These are phyloP conservation scores for Naganishia liquefaciens DNA, from an alignment of 1,284 basidiomycete genomes.

Conservation along the genomic window DNA sequence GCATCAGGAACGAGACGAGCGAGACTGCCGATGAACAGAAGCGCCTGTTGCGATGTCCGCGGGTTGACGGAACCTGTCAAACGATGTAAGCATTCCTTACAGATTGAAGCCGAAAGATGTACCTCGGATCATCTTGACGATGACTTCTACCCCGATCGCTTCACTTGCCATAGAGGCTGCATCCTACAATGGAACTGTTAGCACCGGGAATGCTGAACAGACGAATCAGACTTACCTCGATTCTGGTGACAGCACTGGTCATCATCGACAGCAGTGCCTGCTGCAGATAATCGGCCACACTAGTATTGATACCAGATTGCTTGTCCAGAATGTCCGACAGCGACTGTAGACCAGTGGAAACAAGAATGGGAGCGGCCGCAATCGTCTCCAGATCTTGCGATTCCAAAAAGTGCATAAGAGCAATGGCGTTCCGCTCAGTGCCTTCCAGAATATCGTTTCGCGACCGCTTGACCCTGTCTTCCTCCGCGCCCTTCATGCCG, in stretches of 20 bases:
- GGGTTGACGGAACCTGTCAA: constrained; percentile 79
- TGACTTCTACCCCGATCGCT: constrained; percentile 65
- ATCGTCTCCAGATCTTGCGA: constrained; percentile 66
- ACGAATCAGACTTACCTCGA: constrained; percentile 57
- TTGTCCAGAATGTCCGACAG: constrained; percentile 67
- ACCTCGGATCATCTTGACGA: constrained; percentile 85
- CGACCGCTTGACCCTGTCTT: constrained; percentile 22
- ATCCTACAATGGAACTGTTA: constrained; percentile 33
- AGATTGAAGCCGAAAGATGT: constrained; percentile 1
- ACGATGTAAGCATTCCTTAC: neutral
- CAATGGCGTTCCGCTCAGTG: constrained; percentile 41
- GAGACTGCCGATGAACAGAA: constrained; percentile 83
- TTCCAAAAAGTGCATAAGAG: constrained; percentile 72
- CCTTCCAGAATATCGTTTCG: constrained; percentile 57
- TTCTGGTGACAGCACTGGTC: constrained; percentile 66
- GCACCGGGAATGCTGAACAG: neutral
- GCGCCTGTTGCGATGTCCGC: constrained; percentile 89
- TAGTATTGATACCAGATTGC: constrained; percentile 47
- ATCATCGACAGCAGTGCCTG: constrained; percentile 82
- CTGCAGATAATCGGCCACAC: constrained; percentile 74
- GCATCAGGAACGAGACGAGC: constrained; percentile 84
- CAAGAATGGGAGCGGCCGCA: constrained; percentile 68
- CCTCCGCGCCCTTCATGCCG: constrained; percentile 10
- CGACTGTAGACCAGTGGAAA: constrained; percentile 72
- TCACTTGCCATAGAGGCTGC: constrained; percentile 47